Conservation (phyloP, 441 rosid species). For the Omphalea diandra region DNA sequence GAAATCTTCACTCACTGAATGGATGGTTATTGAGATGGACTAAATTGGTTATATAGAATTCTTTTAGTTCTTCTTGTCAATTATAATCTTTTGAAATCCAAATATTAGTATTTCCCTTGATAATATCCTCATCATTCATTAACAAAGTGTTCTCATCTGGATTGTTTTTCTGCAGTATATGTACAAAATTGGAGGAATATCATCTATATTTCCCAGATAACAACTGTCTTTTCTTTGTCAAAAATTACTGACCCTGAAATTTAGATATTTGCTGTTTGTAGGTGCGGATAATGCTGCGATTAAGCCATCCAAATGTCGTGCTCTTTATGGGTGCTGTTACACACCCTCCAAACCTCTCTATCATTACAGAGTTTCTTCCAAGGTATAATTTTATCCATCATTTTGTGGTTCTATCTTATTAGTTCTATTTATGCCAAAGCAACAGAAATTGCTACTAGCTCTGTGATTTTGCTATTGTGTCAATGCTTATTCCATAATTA, state of each 20-base stretch:
- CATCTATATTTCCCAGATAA: background rate
- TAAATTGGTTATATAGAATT: background rate
- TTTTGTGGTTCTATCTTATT: too few species aligned
- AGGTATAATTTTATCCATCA: too few species aligned
- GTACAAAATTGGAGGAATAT: background rate
- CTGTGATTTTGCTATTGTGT: too few species aligned
- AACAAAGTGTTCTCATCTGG: background rate
- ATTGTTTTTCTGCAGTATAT: background rate
- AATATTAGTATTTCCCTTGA: background rate
- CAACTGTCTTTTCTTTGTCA: background rate
- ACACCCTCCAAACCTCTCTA: slow-evolving; percentile 93
- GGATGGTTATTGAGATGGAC: background rate
- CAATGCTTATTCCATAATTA: too few species aligned
- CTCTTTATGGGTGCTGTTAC: slow-evolving; percentile 98
- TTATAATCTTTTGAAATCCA: background rate
- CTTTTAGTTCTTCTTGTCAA: background rate
- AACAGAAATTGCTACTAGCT: too few species aligned
- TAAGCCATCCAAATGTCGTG: slow-evolving; percentile 97
- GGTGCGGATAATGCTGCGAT: slow-evolving; percentile 94
- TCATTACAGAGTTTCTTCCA: slow-evolving; percentile 92
- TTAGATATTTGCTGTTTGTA: slow-evolving; percentile 29
- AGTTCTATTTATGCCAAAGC: too few species aligned
- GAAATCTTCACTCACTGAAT: background rate
- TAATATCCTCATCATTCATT: too few species aligned
- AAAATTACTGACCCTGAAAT: too few species aligned